Percentiles rank a stretch among this genome's conserved stretches.
These are phyloP conservation scores for Psilocybe mexicana DNA, from an alignment of 1,284 basidiomycete species.

Conservation along the genomic window DNA sequence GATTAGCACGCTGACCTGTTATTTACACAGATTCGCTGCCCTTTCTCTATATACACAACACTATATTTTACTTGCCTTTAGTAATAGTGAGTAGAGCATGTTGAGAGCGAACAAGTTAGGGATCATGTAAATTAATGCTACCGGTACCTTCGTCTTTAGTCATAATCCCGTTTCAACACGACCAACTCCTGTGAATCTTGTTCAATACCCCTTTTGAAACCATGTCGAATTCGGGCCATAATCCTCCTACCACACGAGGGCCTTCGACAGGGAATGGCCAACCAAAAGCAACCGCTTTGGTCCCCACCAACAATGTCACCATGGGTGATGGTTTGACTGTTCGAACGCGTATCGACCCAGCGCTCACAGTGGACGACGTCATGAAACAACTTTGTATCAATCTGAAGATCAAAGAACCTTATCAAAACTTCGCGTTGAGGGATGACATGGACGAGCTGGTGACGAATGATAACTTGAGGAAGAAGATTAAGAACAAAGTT, in stretches of 20 bases:
- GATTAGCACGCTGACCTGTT: neutral
- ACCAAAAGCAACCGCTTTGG: slow-evolving; percentile 42
- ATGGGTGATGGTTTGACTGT: slow-evolving; percentile 73
- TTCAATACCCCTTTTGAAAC: neutral
- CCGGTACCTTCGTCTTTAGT: slow-evolving; percentile 14
- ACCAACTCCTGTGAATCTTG: neutral
- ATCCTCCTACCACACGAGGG: slow-evolving; percentile 24
- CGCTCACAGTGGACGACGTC: slow-evolving; percentile 77
- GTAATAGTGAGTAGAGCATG: slow-evolving; percentile 18
- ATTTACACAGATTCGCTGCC: neutral
- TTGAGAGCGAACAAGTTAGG: slow-evolving; percentile 16
- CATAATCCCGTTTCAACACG: slow-evolving; percentile 10
- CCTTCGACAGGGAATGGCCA: slow-evolving; percentile 42
- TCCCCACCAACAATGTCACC: slow-evolving; percentile 80
- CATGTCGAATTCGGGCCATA: slow-evolving; percentile 34
- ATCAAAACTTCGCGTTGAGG: slow-evolving; percentile 80
- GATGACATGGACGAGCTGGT: slow-evolving; percentile 89
- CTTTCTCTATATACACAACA: neutral
- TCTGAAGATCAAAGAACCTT: slow-evolving; percentile 81
- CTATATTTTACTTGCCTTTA: neutral
- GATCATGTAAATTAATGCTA: slow-evolving; percentile 12
- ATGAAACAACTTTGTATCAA: slow-evolving; percentile 78
- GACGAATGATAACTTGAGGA: slow-evolving; percentile 86
- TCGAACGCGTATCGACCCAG: slow-evolving; percentile 78
- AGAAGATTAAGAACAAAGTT: slow-evolving; percentile 78